Evolutionary conservation across 176 grass and related monocot species (phyloP).

Genomic region (Ensete ventricosum): DNA sequence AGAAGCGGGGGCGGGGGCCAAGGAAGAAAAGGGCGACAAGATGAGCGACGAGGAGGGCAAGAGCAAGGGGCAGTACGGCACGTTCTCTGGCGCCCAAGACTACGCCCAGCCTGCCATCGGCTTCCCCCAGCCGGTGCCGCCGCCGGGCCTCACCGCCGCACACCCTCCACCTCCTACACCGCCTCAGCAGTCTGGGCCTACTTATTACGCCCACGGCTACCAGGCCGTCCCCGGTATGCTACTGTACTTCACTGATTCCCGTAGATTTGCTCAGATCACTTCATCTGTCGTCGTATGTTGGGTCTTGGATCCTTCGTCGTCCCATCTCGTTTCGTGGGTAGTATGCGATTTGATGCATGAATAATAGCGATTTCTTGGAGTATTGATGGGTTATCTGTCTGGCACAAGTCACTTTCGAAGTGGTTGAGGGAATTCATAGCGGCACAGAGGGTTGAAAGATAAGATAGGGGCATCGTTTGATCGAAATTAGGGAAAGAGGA

Average conservation of each 20-base stretch:
- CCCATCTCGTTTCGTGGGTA: not conserved
- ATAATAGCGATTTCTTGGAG: no score
- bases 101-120: slow-evolving; percentile 63
- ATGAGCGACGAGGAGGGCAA: slow-evolving; percentile 15
- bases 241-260: not conserved
- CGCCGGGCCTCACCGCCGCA: slow-evolving; percentile 31
- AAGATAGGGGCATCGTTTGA: not conserved
- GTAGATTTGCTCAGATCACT: not conserved
- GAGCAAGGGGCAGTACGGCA: slow-evolving; percentile 43
- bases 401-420: not conserved
- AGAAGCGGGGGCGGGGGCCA: no score
- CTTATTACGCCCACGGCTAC: slow-evolving; percentile 46
- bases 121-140: slow-evolving; percentile 57
- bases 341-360: not conserved
- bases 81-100: slow-evolving; percentile 51
- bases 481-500: not conserved
- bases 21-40: not conserved
- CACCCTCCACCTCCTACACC: slow-evolving; percentile 1
- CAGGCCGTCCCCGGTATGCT: slow-evolving; percentile 41
- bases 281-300: not conserved
- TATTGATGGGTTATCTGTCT: not conserved
- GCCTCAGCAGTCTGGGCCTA: slow-evolving; percentile 16
- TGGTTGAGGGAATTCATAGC: not conserved
- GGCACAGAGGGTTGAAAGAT: not conserved
- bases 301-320: not conserved